Conservation (phyloP, 768 basidiomycete species). For the Calocybe indica region DNA sequence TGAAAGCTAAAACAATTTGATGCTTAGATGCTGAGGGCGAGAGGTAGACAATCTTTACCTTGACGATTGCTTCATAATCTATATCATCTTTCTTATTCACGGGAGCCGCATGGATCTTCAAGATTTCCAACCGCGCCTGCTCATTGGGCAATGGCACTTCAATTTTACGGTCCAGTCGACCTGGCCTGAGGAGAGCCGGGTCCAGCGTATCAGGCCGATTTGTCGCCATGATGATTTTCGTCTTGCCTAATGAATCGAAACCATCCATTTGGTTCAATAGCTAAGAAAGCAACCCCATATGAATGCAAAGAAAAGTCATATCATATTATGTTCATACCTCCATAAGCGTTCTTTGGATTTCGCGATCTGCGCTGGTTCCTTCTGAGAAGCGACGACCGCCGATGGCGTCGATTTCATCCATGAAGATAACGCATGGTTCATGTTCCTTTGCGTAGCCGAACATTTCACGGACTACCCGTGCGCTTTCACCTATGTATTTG, state of each 20-base stretch:
- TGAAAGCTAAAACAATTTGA: conserved; percentile 47
- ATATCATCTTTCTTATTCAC: conserved; percentile 96
- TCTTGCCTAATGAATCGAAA: conserved; percentile 92
- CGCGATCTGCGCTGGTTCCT: conserved; percentile 95
- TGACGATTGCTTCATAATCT: conserved; percentile 97
- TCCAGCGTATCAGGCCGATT: conserved; percentile 98
- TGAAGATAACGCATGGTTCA: conserved; percentile 98
- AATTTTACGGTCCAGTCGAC: conserved; percentile 94
- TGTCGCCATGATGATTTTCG: conserved; percentile 99
- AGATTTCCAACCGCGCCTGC: conserved; percentile 90
- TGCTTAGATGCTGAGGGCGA: not conserved
- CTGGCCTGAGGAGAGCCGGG: conserved; percentile 93
- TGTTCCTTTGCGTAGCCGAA: conserved; percentile 97
- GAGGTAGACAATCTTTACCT: conserved; percentile 40
- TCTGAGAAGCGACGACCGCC: conserved; percentile 86
- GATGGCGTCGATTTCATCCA: conserved; percentile 98
- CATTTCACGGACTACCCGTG: conserved; percentile 96
- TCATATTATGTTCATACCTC: conserved; percentile 40
- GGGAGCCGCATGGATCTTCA: conserved; percentile 93
- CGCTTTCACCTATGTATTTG: conserved; percentile 98
- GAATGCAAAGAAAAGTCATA: not conserved
- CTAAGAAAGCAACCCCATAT: conserved; percentile 29
- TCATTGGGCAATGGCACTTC: conserved; percentile 98
- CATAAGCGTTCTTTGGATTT: conserved; percentile 98
- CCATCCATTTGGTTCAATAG: conserved; percentile 99